phyloP scores from a whole-genome alignment of 1,139 yeast genomes.

The Meyerozyma smithsonii region DNA sequence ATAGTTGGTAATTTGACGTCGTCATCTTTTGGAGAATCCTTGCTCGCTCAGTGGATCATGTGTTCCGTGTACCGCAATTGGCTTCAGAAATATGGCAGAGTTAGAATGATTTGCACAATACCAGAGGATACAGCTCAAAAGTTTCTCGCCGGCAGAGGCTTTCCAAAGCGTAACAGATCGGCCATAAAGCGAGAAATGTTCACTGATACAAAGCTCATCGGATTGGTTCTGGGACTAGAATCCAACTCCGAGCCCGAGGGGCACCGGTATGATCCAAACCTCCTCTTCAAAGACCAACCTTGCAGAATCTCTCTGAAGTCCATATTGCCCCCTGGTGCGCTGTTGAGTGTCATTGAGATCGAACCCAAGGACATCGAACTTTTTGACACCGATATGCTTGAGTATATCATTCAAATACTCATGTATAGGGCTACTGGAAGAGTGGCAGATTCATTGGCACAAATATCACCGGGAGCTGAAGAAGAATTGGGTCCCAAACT shows the following conservation, averaged over 20 bases:
- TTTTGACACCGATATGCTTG: constrained; percentile 55
- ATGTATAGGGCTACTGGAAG: constrained; percentile 50
- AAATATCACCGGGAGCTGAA: constrained; percentile 79
- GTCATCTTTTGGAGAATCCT: constrained; percentile 52
- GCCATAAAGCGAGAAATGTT: constrained; percentile 58
- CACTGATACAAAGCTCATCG: constrained; percentile 49
- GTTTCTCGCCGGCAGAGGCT: constrained; percentile 48
- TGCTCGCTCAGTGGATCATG: constrained; percentile 70
- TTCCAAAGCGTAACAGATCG: constrained; percentile 47
- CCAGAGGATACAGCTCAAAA: constrained; percentile 58
- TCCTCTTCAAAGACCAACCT: constrained; percentile 37
- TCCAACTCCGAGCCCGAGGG: constrained; percentile 23
- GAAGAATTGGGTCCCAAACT: constrained; percentile 47
- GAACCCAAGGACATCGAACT: constrained; percentile 40
- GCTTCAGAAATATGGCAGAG: constrained; percentile 72
- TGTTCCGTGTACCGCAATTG: constrained; percentile 70
- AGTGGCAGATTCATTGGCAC: constrained; percentile 43
- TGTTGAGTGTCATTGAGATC: constrained; percentile 51
- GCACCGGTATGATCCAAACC: constrained; percentile 32
- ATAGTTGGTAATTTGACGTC: constrained; percentile 62
- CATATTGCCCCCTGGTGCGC: constrained; percentile 21
- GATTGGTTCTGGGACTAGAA: constrained; percentile 30
- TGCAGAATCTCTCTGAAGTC: constrained; percentile 20
- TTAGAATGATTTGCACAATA: constrained; percentile 62
- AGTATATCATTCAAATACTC: constrained; percentile 61